Evolutionary conservation across 2,329 filamentous ascomycete species (phyloP), one percentile per base, ranked within the genome.

Genomic region (Anthostomella pinea): DNA sequence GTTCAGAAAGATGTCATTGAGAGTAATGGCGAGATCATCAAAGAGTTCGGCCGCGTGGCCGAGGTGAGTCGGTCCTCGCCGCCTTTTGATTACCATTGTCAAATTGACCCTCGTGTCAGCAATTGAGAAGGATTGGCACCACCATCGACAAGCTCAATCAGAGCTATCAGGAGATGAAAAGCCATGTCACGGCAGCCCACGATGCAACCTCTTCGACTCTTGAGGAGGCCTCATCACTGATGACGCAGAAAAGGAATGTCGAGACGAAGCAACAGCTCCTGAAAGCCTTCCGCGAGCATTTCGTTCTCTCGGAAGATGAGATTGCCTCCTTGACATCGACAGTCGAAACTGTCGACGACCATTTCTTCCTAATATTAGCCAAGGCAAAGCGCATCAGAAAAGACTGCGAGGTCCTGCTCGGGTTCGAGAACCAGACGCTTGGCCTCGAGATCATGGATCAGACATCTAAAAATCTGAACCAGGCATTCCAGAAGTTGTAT

Each of bases 401-500:
- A 46, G 91, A 97, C 56, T 95, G 89, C 53, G 86, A 96, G 58
- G 73, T 95, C 20, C 69, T 98, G 5, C 78, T 98, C 1, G 91
- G 90, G 3, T 87, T 89, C 19, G 90, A 96, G 59, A 87, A 89
- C 52, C 90, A 97, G 63, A 82, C 83, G 7, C 68, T 96, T 0
- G 93, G 91, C 0, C 70, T 94, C 4, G 90, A 97, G 53, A 77
- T 97, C 31, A 90, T 97, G 74, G 91, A 96, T 45, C 81, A 91
- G 59, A 91, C 83, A 37, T 90, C 89, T 0, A 88, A 87, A 41
- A 81, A 87, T 44, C 74, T 98, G 32, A 93, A 95, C 54, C 75
- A 83, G 11, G 91, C 87, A 5, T 98, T 93, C 52, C 91, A 98
- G 58, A 98, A 96, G 59, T 75, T 98, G 3, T 96, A 95, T 64